These are phyloP conservation scores for Kluyveromyces sp. DNA, from an alignment of 1,139 yeast genomes.

Conservation along the genomic window DNA sequence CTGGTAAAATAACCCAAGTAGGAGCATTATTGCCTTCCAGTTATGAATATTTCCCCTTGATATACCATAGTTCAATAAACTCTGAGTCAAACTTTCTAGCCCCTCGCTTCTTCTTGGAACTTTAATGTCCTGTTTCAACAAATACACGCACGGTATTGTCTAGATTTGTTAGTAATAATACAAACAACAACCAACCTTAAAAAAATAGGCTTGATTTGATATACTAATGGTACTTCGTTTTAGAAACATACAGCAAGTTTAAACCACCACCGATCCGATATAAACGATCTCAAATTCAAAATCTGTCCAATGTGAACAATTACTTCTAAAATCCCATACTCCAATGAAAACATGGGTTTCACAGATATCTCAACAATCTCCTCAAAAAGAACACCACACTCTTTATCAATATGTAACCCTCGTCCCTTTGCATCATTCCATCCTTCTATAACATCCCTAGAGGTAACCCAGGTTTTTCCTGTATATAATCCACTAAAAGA, in stretches of 20 bases:
- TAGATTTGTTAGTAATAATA: not conserved
- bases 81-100: slow-evolving; percentile 8
- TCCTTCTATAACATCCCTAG: not conserved
- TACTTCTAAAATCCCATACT: slow-evolving; percentile 3
- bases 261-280: slow-evolving; percentile 5
- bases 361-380: slow-evolving; percentile 1
- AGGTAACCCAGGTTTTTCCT: slow-evolving; percentile 1
- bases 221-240: not conserved
- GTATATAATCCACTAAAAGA: slow-evolving; percentile 1
- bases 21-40: slow-evolving; percentile 18
- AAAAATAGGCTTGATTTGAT: not conserved
- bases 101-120: slow-evolving; percentile 9
- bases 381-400: slow-evolving; percentile 2
- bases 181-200: no score
- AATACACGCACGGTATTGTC: not conserved
- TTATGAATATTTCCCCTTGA: slow-evolving; percentile 8
- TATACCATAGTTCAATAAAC: slow-evolving; percentile 12
- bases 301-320: slow-evolving; percentile 3
- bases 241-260: slow-evolving; percentile 2
- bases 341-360: not conserved
- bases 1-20: slow-evolving; percentile 9
- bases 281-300: slow-evolving; percentile 2
- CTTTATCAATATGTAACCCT: not conserved
- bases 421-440: not conserved
- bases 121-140: slow-evolving; percentile 7